Evolutionary conservation across 305 asterid genomes (phyloP), one percentile per base, ranked within the genome.

Genomic region (Fraxinus floribunda): DNA sequence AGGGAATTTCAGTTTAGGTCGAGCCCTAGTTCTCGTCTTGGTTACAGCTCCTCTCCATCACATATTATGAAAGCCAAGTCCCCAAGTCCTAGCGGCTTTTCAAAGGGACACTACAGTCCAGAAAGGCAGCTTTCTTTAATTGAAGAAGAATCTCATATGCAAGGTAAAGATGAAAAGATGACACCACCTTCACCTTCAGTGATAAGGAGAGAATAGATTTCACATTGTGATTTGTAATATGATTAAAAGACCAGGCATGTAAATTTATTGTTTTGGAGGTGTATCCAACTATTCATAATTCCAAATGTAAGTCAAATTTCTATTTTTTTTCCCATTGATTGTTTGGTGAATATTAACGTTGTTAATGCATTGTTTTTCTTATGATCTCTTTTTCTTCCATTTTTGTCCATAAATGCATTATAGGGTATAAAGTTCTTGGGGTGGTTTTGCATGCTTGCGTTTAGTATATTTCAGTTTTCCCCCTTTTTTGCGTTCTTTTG

Each of bases 141-240:
- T 71, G 81, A 82, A 64, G 88, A 82, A 52, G 85, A 77, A 81
- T 18, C 64, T 81, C 70, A 73, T 85, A 57, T 15, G 20, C 79
- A 77, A 64, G 80, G 73, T 68, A 76, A 64, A 73, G 81, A 82
- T 82, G 83, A 78, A 39, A 83, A 73, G 9, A 87, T 80, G 89
- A 77, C 26, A 7, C 89, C 92, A 10, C 92, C 92, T 32, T 71
- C 83, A 70, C 88, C 82, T 79, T 75, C 86, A n/a, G 49, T 80
- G 5, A 84, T 89, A 66, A 84, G 77, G 29, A 79, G 90, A 83
- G 89, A 84, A 78, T 81, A 80, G 66, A 80, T 64, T 32, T 79
- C 79, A 79, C 76, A 39, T 44, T 26, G 39, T 32, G 72, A 41
- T 75, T 24, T 72, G 72, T 66, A 41, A 38, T 57, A 62, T 77